Evolutionary conservation across 495 filamentous ascomycete genomes (phyloP).

Genomic region (Tuber melanosporum): DNA sequence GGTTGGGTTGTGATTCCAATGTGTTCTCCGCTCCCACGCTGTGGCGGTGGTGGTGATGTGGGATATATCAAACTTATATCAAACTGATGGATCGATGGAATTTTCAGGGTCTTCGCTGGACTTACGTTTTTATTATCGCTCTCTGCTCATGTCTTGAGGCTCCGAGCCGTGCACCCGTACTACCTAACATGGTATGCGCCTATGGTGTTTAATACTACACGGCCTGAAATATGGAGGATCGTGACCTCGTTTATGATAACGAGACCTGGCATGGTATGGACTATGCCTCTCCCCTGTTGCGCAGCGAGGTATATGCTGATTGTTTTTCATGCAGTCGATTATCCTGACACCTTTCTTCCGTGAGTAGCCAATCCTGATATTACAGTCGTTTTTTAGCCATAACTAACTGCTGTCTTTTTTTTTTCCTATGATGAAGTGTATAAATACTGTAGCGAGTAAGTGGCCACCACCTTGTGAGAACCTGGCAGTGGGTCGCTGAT

Average conservation of each 20-base stretch:
- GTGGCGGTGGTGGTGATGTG: neutral
- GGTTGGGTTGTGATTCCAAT: neutral
- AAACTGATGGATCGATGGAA: neutral
- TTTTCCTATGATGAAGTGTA: slow-evolving; percentile 26
- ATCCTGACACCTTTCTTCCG: slow-evolving; percentile 41
- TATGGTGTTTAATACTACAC: slow-evolving; percentile 25
- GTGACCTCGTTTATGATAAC: slow-evolving; percentile 38
- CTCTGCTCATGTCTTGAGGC: slow-evolving; percentile 21
- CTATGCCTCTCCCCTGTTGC: neutral
- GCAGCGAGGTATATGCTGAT: neutral
- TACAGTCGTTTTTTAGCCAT: neutral
- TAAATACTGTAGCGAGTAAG: slow-evolving; percentile 38
- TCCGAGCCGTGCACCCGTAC: slow-evolving; percentile 20
- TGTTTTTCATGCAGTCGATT: slow-evolving; percentile 26
- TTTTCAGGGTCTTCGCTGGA: slow-evolving; percentile 34
- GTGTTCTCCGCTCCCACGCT: neutral
- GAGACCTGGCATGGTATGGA: slow-evolving; percentile 33
- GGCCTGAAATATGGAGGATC: slow-evolving; percentile 38
- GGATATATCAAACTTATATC: neutral
- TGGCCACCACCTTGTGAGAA: neutral
- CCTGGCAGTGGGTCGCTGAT: neutral
- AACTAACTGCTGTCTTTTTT: neutral
- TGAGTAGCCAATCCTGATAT: slow-evolving; percentile 23
- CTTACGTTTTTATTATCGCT: slow-evolving; percentile 36
- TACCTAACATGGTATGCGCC: slow-evolving; percentile 29